Base-by-base conservation (phyloP, 129 eudicot species). In the Glebionis coronaria region DNA sequence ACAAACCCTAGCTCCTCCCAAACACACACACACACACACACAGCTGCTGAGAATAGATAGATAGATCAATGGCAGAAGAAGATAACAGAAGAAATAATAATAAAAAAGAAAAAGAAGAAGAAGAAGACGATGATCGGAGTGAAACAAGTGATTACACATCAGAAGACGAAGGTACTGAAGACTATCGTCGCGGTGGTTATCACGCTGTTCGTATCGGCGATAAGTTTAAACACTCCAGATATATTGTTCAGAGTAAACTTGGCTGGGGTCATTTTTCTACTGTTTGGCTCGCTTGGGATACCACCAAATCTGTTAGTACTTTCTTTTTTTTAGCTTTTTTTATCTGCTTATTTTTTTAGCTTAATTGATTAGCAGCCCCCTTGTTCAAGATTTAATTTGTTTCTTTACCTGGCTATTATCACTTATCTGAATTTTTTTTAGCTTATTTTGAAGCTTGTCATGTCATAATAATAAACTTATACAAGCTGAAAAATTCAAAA, bases 231-330 rank as follows among this genome's bases (percentile, higher is more conserved):
- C 82, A 81, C 56, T 86, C 84, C 1, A 81, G 95, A 65, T 93
- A 93, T 51, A 74, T 93, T 63, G 92, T 93, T 55, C 98, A 93
- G 83, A 82, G 83, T 70, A 93, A 93, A 86, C 98, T 93, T 16
- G 98, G 98, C 3, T 93, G 98, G 98, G 98, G 98, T 12, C 98
- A 93, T 67, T 93, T 93, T 70, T 93, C 98, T 59, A 93, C 97
- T 35, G 98, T 93, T 72, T 93, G 98, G 98, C 97, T 93, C 76
- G 87, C 98, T 81, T 93, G 98, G 98, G 98, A 93, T 61, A 78
- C 88, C 57, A 85, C 80, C 7, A 81, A 82, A 69, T 85, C 91
- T 56, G 96, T n/a, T n/a, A n/a, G n/a, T n/a, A n/a, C n/a, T n/a
- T n/a, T n/a, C n/a, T n/a, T n/a, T n/a, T n/a, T n/a, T n/a, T n/a